Evolutionary conservation across 805 yeast genomes (phyloP), one percentile per base, ranked within the genome.

Genomic region (Torulaspora quercuum): DNA sequence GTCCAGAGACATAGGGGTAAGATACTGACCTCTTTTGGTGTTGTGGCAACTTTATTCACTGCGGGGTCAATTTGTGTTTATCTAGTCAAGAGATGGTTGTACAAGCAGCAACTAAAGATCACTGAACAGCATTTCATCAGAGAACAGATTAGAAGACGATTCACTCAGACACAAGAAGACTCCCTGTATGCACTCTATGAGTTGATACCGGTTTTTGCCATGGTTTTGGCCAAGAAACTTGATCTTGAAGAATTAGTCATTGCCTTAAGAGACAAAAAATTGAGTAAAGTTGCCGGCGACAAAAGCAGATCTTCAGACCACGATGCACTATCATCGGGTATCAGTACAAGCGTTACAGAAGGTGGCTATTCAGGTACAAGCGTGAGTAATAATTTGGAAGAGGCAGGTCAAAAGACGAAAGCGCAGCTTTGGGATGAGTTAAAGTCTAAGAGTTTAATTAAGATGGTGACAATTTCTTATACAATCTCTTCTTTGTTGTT

Each of bases 121-220:
- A 64, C 71, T 29, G 75, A 76, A 45, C 82, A 79, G 59, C 71
- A 75, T 28, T 71, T 75, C 35, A 74, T 82, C 14, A 68, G 72
- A 33, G 85, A 79, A 46, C 82, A 78, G 49, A 82, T 89, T 41
- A 80, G 80, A 49, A 72, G 92, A 49, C 67, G 97, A 40, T 90
- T 88, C 52, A 78, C 82, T 33, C 96, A 88, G 65, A 90, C 96
- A 7, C 97, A 89, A 54, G 80, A 80, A 49, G 97, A 90, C 61
- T 85, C 95, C 30, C 71, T 82, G 35, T 78, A 78, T 64, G 90
- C 97, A 0, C 76, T 89, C 35, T 69, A 84, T 55, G 89, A 94
- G 3, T 69, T 90, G 44, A 67, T 85, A 32, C 95, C 95, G 1
- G 85, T 86, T 4, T 65, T 89, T 27, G 70, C 80, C 5, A 72